phyloP scores from a whole-genome alignment of 176 grass and related monocot species.

The Zoysia pacifica region DNA sequence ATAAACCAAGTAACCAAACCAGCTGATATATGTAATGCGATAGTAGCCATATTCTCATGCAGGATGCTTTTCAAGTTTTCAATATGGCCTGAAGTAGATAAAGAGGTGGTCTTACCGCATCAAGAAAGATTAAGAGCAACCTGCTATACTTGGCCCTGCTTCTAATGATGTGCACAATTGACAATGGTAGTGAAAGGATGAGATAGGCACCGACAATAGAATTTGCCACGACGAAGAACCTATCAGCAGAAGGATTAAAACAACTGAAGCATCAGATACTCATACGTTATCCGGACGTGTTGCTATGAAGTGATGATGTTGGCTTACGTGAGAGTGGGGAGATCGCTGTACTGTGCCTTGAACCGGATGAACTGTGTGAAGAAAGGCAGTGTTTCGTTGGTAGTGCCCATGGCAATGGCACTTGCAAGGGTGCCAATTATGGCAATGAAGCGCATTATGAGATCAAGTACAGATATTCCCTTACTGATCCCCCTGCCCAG shows the following conservation, averaged over 20 bases:
- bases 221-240: conserved; percentile 79
- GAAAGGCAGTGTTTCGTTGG: conserved; percentile 69
- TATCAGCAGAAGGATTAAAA: conserved; percentile 25
- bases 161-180: conserved; percentile 68
- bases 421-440: conserved; percentile 66
- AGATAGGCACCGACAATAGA: conserved; percentile 66
- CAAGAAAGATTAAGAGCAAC: conserved; percentile 59
- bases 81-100: background rate
- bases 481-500: conserved; percentile 35
- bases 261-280: conserved; percentile 7
- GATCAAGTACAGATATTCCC: conserved; percentile 60
- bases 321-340: conserved; percentile 67
- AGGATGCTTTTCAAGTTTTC: background rate
- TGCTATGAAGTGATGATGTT: background rate
- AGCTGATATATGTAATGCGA: conserved; percentile 3
- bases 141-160: conserved; percentile 58
- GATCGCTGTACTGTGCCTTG: conserved; percentile 70
- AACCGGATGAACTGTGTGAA: conserved; percentile 77
- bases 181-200: conserved; percentile 66
- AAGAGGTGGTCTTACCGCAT: conserved; percentile 36
- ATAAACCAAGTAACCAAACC: conserved; percentile 32
- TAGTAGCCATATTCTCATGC: conserved; percentile 22
- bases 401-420: conserved; percentile 87
- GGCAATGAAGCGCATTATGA: conserved; percentile 56
- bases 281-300: background rate